phyloP scores from a whole-genome alignment of 805 yeast genomes.

The Candida sphagnicola region DNA sequence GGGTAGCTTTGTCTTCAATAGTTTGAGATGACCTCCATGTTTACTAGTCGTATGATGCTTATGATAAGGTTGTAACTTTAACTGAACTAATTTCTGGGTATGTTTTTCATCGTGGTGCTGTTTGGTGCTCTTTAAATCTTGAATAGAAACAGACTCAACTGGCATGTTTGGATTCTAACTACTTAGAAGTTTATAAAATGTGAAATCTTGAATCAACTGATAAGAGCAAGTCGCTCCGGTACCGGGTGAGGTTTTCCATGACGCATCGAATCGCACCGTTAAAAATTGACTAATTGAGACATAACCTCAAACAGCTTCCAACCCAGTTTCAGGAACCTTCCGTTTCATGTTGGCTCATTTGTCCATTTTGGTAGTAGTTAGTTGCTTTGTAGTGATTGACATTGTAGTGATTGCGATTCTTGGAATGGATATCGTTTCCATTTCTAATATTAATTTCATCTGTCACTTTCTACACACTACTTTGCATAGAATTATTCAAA shows the following conservation, averaged over 20 bases:
- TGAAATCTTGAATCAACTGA: neutral
- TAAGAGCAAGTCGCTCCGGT: neutral
- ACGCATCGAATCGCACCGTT: neutral
- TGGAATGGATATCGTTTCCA: too few species aligned
- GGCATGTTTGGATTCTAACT: neutral
- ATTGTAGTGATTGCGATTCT: too few species aligned
- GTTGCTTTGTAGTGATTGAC: too few species aligned
- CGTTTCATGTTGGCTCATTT: too few species aligned
- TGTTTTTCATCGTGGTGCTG: neutral
- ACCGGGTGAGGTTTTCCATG: neutral
- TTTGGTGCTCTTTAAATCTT: neutral
- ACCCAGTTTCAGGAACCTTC: too few species aligned
- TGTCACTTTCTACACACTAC: too few species aligned
- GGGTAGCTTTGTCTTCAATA: neutral
- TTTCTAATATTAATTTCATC: too few species aligned
- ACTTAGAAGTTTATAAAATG: too few species aligned
- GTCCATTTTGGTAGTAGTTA: too few species aligned
- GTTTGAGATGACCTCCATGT: neutral
- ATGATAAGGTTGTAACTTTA: neutral
- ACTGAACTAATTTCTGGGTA: neutral
- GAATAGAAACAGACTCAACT: neutral
- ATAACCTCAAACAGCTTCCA: too few species aligned
- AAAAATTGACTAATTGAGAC: too few species aligned
- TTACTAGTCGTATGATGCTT: conserved; percentile 1
- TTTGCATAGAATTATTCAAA: too few species aligned